A percentile compares a stretch with the other conserved stretches of the same genome.
Conservation (phyloP, 306 rosid genomes). For the Castanea sativa region DNA sequence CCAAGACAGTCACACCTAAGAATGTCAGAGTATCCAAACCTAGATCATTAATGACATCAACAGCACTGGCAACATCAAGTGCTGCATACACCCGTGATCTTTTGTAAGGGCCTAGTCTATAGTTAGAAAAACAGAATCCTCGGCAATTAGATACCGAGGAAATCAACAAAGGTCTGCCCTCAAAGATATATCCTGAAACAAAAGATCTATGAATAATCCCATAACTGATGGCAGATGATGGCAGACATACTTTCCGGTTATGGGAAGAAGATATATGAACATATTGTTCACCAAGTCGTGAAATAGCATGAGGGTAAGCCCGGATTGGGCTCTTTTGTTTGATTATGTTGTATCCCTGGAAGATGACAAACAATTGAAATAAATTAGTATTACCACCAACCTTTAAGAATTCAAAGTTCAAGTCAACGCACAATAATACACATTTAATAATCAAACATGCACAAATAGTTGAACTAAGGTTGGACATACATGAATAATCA, state of each 20-base stretch:
- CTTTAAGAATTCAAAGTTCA: background rate
- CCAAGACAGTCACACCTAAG: constrained; percentile 74
- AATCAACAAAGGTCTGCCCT: constrained; percentile 19
- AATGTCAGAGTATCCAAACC: constrained; percentile 91
- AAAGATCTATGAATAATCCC: constrained; percentile 28
- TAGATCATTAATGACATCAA: constrained; percentile 85
- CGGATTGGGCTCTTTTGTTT: constrained; percentile 33
- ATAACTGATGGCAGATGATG: constrained; percentile 28
- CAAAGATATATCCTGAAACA: constrained; percentile 36
- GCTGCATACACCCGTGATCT: constrained; percentile 43
- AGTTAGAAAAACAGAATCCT: constrained; percentile 37
- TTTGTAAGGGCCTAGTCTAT: constrained; percentile 30
- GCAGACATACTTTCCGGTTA: constrained; percentile 34
- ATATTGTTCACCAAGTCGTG: constrained; percentile 41
- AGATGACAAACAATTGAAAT: constrained; percentile 12
- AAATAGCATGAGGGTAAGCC: constrained; percentile 28
- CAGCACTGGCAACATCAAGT: constrained; percentile 70
- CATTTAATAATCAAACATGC: no score
- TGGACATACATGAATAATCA: background rate
- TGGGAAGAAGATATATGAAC: constrained; percentile 27
- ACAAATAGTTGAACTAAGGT: background rate
- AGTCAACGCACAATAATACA: background rate
- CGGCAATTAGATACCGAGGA: constrained; percentile 27
- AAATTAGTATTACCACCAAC: background rate
- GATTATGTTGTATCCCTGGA: constrained; percentile 45